Evolutionary conservation across 345 rosid species (phyloP), one percentile per base, ranked within the genome.

Genomic region (Nephelium lappaceum): DNA sequence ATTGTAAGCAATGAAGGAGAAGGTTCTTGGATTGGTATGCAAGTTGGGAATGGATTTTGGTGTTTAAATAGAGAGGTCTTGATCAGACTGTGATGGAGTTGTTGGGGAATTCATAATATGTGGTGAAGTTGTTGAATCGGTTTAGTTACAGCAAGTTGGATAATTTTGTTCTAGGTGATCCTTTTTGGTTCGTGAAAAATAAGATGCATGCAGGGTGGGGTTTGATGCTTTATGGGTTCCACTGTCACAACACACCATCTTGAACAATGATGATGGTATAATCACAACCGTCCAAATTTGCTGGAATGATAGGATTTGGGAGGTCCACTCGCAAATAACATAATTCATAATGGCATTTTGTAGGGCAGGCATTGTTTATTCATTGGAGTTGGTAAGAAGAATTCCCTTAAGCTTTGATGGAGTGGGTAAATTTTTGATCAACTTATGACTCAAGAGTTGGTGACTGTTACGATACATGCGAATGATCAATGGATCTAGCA

Each of bases 71-170:
- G 81, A 68, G 82, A 80, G 57, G 75, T 14, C 0, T 63, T 38
- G 69, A 25, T 47, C 27, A 71, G 79, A 77, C 60, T 81, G 49
- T 41, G 62, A 83, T 88, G 89, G 82, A 86, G 87, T 76, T 75
- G 93, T 82, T 89, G 72, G 38, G 31, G 70, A 66, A 49, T 24
- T 73, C 62, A 21, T 72, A 73, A 71, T n/a, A n/a, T 62, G 58
- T 78, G 77, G 80, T 84, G 92, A 78, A 89, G 94, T 86, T 69
- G 93, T 85, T 91, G 85, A 80, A 76, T 74, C 73, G 64, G 74
- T 21, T 67, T 42, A 67, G 81, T 69, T 18, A 16, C 57, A 8
- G 69, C 68, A 79, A 53, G 78, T 72, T 66, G 19, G 42, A 71
- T 83, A 51, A 23, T 71, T 73, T 24, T 77, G 71, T 49, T 83